These are phyloP conservation scores for Rachicladosporium sp. DNA, from an alignment of 2,329 filamentous ascomycete genomes.

Conservation along the genomic window DNA sequence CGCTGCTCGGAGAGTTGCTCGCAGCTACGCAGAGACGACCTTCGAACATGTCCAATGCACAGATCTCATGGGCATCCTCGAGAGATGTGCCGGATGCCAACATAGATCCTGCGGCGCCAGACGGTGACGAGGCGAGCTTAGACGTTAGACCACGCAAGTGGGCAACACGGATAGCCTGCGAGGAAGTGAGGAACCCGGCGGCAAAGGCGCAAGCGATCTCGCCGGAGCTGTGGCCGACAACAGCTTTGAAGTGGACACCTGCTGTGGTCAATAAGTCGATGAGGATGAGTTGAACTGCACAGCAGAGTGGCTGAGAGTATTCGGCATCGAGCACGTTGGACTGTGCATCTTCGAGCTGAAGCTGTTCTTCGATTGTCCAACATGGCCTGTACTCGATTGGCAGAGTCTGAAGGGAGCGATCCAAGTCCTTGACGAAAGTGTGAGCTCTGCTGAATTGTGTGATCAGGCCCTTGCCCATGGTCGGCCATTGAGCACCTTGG, in stretches of 20 bases:
- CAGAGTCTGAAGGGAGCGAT: too few relatives aligned
- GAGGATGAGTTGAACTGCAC: conserved; percentile 40
- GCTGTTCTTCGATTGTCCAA: too few relatives aligned
- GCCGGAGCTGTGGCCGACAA: conserved; percentile 22
- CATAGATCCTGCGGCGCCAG: conserved; percentile 18
- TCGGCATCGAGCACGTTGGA: too few relatives aligned
- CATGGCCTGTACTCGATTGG: too few relatives aligned
- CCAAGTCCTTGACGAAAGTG: too few relatives aligned
- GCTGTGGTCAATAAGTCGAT: conserved; percentile 24
- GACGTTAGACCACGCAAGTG: conserved; percentile 4
- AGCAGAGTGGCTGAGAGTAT: conserved; percentile 32
- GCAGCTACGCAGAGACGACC: conserved; percentile 12
- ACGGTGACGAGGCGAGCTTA: background rate
- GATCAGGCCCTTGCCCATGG: conserved; percentile 15
- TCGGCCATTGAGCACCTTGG: conserved; percentile 12
- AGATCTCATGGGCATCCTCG: conserved; percentile 1
- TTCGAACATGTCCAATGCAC: background rate
- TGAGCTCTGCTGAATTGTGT: too few relatives aligned
- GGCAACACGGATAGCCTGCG: conserved; percentile 4
- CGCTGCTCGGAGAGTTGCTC: conserved; percentile 29
- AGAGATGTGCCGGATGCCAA: conserved; percentile 10
- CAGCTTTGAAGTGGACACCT: conserved; percentile 8
- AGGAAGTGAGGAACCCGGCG: conserved; percentile 10
- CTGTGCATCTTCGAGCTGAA: too few relatives aligned
- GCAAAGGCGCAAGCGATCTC: conserved; percentile 25